Evolutionary conservation across 2,329 filamentous ascomycete species (phyloP).

Genomic region (Orbilia blumenaviensis): DNA sequence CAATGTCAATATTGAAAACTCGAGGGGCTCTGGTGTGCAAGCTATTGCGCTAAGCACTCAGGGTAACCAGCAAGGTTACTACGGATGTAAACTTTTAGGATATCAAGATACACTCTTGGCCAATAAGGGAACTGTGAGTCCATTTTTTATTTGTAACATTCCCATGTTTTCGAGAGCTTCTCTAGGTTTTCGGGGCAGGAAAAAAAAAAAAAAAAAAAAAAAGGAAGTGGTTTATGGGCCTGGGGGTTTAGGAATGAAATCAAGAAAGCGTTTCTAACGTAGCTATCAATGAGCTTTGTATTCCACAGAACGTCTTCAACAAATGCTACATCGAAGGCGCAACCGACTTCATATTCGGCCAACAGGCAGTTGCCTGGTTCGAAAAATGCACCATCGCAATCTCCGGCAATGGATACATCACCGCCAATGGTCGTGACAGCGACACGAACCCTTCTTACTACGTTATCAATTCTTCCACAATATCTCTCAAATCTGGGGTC

Average conservation of each 20-base stretch:
- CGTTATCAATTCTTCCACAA: slow-evolving; percentile 67
- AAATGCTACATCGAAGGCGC: slow-evolving; percentile 69
- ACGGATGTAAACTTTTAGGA: slow-evolving; percentile 67
- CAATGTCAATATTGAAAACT: slow-evolving; percentile 70
- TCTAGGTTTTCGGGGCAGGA: too few species aligned
- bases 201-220: too few species aligned
- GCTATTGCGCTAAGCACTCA: slow-evolving; percentile 67
- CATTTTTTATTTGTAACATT: background rate
- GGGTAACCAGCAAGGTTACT: slow-evolving; percentile 67
- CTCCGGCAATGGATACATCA: slow-evolving; percentile 64
- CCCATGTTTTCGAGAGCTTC: too few species aligned
- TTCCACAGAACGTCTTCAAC: slow-evolving; percentile 66
- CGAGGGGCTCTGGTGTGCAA: slow-evolving; percentile 62
- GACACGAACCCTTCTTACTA: slow-evolving; percentile 64
- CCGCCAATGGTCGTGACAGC: slow-evolving; percentile 63
- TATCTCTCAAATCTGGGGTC: slow-evolving; percentile 62
- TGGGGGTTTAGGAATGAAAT: too few species aligned
- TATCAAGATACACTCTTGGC: slow-evolving; percentile 68
- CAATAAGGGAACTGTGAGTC: slow-evolving; percentile 62
- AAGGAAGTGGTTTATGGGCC: too few species aligned
- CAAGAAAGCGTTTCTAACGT: too few species aligned
- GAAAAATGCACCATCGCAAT: slow-evolving; percentile 65
- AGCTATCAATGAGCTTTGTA: too few species aligned
- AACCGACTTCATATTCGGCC: slow-evolving; percentile 71
- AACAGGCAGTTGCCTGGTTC: slow-evolving; percentile 66